Evolutionary conservation across 2,329 filamentous ascomycete genomes (phyloP).

Genomic region (Fusarium foetens): DNA sequence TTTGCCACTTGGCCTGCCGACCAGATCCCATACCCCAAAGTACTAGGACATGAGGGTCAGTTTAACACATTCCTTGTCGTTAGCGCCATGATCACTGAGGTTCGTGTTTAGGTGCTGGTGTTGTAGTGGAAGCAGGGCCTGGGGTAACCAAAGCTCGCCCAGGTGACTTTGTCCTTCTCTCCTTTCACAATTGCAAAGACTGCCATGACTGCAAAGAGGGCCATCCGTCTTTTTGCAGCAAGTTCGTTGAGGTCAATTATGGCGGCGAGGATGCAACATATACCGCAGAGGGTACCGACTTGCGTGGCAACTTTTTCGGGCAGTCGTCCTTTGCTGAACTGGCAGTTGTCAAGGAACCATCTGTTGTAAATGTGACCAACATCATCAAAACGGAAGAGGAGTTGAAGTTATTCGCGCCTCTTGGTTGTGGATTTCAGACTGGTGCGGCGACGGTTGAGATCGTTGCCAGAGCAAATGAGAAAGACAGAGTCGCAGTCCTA

Average conservation of each 20-base stretch:
- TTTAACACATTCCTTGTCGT: fast-evolving
- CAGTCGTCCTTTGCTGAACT: slow-evolving; percentile 1
- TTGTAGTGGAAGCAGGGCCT: not conserved
- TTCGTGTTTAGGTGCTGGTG: not conserved
- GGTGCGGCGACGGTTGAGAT: not conserved
- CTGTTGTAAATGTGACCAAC: not conserved
- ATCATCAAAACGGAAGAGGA: not conserved
- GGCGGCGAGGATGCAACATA: not conserved
- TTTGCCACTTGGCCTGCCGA: not conserved
- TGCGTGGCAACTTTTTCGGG: not conserved
- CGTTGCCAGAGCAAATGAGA: not conserved
- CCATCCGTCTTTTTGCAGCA: not conserved
- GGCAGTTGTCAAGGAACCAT: not conserved
- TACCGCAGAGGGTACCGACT: not conserved
- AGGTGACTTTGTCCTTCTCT: not conserved
- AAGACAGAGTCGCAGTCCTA: not conserved
- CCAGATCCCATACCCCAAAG: not conserved
- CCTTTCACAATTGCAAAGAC: not conserved
- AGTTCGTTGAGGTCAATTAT: not conserved
- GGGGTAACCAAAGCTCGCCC: not conserved
- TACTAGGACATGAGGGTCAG: not conserved
- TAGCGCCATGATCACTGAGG: not conserved
- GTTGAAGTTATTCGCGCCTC: not conserved
- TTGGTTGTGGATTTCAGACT: slow-evolving; percentile 1
- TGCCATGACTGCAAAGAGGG: not conserved